A percentile compares a stretch with the other conserved stretches of the same genome.
These are phyloP conservation scores for Calonectria pteridis DNA, from an alignment of 2,329 filamentous ascomycete species.

Conservation along the genomic window DNA sequence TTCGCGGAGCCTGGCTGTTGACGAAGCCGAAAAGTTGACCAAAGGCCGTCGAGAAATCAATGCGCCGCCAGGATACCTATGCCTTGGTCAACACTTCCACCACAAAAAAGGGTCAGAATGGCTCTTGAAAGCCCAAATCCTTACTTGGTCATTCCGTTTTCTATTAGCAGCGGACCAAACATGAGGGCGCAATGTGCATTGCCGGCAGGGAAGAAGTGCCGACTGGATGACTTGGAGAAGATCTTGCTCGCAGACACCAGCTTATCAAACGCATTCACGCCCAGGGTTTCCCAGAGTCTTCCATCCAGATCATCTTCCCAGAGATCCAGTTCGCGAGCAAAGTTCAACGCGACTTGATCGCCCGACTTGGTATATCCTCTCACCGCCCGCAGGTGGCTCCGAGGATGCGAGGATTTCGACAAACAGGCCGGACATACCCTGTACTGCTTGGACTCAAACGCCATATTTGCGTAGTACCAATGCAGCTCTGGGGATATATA, in stretches of 20 bases:
- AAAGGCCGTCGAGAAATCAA: not conserved
- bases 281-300: not conserved
- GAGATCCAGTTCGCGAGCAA: not conserved
- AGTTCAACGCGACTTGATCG: not conserved
- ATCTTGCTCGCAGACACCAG: not conserved
- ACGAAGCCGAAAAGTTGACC: not conserved
- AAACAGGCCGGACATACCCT: not conserved
- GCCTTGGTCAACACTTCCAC: not conserved
- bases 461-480: not conserved
- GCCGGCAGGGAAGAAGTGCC: not conserved
- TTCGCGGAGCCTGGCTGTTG: not conserved
- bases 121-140: no score
- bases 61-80: not conserved
- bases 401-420: not conserved
- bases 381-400: not conserved
- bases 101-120: rapidly evolving
- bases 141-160: not conserved
- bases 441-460: not conserved
- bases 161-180: not conserved
- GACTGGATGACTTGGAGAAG: not conserved
- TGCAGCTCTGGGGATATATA: not conserved
- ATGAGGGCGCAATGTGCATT: not conserved
- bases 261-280: not conserved
- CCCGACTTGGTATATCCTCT: not conserved
- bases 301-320: not conserved